Percentiles rank a stretch among this genome's conserved stretches.
phyloP scores from a whole-genome alignment of 2,329 filamentous ascomycete genomes.

The Truncatella angustata region DNA sequence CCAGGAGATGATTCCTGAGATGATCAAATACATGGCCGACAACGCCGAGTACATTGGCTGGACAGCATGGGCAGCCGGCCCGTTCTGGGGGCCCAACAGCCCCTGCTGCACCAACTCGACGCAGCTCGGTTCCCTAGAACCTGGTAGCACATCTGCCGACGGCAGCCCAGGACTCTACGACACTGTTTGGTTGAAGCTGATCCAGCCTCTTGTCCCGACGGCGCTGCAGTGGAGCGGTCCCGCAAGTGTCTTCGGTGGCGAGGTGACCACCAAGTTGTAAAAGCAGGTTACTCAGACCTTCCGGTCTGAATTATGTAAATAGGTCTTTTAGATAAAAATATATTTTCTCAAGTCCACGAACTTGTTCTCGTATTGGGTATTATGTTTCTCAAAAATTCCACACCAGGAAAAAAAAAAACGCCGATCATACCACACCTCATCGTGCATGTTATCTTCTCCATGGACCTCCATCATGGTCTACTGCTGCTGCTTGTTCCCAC shows the following conservation, averaged over 20 bases:
- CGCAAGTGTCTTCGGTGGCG: constrained; percentile 23
- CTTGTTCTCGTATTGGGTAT: not conserved
- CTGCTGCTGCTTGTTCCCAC: too few species aligned
- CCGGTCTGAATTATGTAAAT: too few species aligned
- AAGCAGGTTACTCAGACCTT: too few species aligned
- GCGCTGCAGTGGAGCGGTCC: constrained; percentile 36
- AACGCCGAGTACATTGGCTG: constrained; percentile 48
- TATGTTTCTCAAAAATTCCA: too few species aligned
- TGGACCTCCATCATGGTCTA: too few species aligned
- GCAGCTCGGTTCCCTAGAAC: constrained; percentile 44
- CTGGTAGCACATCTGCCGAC: constrained; percentile 40
- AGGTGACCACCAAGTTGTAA: not conserved
- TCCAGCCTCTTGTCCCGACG: constrained; percentile 41
- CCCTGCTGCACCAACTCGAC: constrained; percentile 41
- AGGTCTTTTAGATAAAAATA: not conserved
- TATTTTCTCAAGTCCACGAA: not conserved
- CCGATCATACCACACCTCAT: too few species aligned
- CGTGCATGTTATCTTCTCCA: too few species aligned
- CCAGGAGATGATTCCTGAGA: constrained; percentile 36
- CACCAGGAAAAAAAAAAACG: too few species aligned
- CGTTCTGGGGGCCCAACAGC: constrained; percentile 43
- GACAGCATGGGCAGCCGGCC: constrained; percentile 50
- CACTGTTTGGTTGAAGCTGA: constrained; percentile 42
- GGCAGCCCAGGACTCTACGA: constrained; percentile 43
- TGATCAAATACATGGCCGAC: constrained; percentile 44